Evolutionary conservation across 2,329 filamentous ascomycete genomes (phyloP), one percentile per base, ranked within the genome.

Genomic region (Ilyonectria robusta): DNA sequence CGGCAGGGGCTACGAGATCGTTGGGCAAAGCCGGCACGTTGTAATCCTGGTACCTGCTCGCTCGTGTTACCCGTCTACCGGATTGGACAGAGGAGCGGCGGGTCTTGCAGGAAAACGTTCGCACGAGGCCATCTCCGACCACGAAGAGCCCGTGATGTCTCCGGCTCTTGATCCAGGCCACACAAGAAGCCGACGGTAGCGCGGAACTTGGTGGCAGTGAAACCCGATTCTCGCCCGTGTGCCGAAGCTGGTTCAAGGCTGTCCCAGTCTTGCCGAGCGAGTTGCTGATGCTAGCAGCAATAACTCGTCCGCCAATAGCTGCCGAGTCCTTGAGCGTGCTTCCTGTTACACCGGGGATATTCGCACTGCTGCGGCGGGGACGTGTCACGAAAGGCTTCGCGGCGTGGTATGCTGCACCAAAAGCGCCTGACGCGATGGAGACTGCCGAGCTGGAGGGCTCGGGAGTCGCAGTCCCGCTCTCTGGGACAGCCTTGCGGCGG

Each of bases 201-300:
- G 79, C 78, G n/a, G 84, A 78, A 53, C 87, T 86, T 11, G 83
- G 81, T 11, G 92, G 92, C 33, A 94, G 83, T 51, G 92, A 88
- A 47, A 94, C 87, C 69, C 93, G 89, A 78, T 93, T 94, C 77
- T 94, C 92, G 11, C 91, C 91, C 0, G 89, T 92, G 73, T 94
- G 92, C 53, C 92, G 90, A 65, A 94, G 87, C 71, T 92, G 89
- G 71, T 86, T 92, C 78, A 92, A 89, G 48, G 87, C 88, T 15
- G 86, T 89, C 63, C 91, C 92, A n/a, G 91, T 92, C 77, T 91
- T 92, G 46, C 90, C 91, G 31, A 94, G 87, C 4, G 92, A 94
- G 77, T 90, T 91, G 77, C 90, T 93, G 68, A 95, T 90, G 51
- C 91, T 92, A 56, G 90, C 91, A 61, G 92, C 92, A 61, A 95